Evolutionary conservation across 179 eudicot genomes (phyloP), one percentile per base, ranked within the genome.

Genomic region (Silene vulgaris): DNA sequence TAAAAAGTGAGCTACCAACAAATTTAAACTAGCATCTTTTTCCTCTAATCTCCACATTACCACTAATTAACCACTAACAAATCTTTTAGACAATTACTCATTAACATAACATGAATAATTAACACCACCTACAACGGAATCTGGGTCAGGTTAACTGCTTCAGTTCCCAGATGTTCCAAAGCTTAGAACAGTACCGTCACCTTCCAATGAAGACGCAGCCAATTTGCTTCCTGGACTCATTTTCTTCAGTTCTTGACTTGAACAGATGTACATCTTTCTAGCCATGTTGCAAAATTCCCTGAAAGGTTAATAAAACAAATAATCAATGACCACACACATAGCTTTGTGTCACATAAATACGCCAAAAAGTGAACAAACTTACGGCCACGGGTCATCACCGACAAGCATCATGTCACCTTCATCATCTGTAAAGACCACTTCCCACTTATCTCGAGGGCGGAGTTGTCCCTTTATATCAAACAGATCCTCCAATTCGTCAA

Each of bases 401-500:
- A 89, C 89, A 28, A 92, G 97, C 99, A 95, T 95, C 93, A 87
- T 87, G 75, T 95, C 97, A 11, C 97, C 99, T 75, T 95, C 99
- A 67, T 92, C 86, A 45, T 95, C 99, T 5, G 97, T 87, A 64
- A 85, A 95, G 29, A 90, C 90, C 17, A 95, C 80, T 83, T 89
- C 88, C 99, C 97, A 95, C 74, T 87, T 88, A 30, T 84, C 88
- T 45, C 87, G 83, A 5, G 83, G 76, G n/a, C 75, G 79, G 5
- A 95, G 87, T 83, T 89, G 89, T 40, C 97, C 97, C 75, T 85
- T 83, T 8, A 92, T 85, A 23, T 89, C 93, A 68, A 95, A 95
- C 84, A 92, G 90, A 16, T 82, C 82, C 80, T 95, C 99, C 74
- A 95, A 82, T 69, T 92, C 97, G 5, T 81, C 81, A 13, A 88